phyloP scores from a whole-genome alignment of 2,329 filamentous ascomycete genomes.

The Pseudopyrenochaeta lycopersici region DNA sequence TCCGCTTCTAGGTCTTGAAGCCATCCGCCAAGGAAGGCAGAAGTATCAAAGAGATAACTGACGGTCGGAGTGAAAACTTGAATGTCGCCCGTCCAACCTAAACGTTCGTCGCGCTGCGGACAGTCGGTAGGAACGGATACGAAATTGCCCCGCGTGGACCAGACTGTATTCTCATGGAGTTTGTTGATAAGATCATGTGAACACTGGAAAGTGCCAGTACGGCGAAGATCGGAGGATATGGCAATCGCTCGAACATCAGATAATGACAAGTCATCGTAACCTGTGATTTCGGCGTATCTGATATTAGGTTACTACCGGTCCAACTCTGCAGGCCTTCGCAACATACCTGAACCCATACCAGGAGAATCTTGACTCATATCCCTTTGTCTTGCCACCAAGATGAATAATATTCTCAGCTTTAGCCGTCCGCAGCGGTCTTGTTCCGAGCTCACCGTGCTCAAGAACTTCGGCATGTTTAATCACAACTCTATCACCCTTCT shows the following conservation, averaged over 20 bases:
- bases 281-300: conserved; percentile 58
- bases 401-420: conserved; percentile 34
- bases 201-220: conserved; percentile 59
- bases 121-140: conserved; percentile 50
- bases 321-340: too few species aligned
- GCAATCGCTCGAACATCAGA: conserved; percentile 50
- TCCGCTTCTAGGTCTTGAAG: conserved; percentile 30
- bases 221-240: conserved; percentile 55
- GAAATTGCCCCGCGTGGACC: conserved; percentile 68
- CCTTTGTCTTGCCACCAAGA: not conserved
- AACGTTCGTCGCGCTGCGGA: conserved; percentile 63
- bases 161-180: conserved; percentile 63
- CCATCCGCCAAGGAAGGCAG: conserved; percentile 60
- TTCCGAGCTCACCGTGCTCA: conserved; percentile 54
- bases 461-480: conserved; percentile 59
- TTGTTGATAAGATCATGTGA: conserved; percentile 62
- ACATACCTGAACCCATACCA: conserved; percentile 56
- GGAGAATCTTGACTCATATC: conserved; percentile 58
- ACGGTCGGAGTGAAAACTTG: conserved; percentile 61
- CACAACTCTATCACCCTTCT: too few species aligned
- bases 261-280: conserved; percentile 41
- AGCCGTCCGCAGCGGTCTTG: conserved; percentile 53
- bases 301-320: too few species aligned
- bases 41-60: conserved; percentile 62
- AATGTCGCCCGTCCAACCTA: conserved; percentile 64